Conservation (phyloP, 441 rosid genomes). For the Adansonia rubrostipa region DNA sequence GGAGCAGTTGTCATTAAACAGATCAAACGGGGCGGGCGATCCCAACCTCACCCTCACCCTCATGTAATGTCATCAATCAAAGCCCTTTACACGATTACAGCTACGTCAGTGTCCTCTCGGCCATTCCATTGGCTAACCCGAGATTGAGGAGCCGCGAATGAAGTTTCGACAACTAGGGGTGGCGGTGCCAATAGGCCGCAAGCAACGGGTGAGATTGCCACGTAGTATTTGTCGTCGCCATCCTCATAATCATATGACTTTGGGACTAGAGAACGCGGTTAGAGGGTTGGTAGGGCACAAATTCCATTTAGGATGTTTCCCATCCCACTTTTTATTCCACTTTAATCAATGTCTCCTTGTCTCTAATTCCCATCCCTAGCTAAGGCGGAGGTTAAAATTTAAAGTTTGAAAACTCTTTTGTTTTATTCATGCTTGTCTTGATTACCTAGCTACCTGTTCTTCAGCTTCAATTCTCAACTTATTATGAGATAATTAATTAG, state of each 20-base stretch:
- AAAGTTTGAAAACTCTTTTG: not conserved
- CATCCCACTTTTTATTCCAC: conserved; percentile 38
- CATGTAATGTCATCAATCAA: conserved; percentile 9
- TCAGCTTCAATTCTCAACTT: not conserved
- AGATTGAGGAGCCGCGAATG: conserved; percentile 23
- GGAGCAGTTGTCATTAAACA: conserved; percentile 50
- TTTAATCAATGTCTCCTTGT: conserved; percentile 51
- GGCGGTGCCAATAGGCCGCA: conserved; percentile 17
- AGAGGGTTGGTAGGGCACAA: conserved; percentile 40
- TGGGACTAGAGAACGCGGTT: conserved; percentile 24
- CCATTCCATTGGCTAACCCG: conserved; percentile 25
- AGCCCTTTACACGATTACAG: conserved; percentile 6
- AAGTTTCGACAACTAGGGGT: conserved; percentile 22
- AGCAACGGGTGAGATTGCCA: conserved; percentile 27
- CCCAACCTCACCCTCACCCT: not conserved
- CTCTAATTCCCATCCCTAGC: conserved; percentile 19
- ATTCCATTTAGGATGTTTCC: conserved; percentile 44
- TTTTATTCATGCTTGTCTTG: conserved; percentile 23
- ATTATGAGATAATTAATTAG: not conserved
- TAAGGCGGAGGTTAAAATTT: not conserved
- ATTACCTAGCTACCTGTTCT: not conserved
- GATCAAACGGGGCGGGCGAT: not conserved
- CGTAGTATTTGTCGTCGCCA: conserved; percentile 6
- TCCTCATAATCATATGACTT: not conserved
- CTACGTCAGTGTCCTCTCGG: conserved; percentile 17